These are phyloP conservation scores for Trichoderma oligosporum DNA, from an alignment of 2,329 filamentous ascomycete species.

Conservation along the genomic window DNA sequence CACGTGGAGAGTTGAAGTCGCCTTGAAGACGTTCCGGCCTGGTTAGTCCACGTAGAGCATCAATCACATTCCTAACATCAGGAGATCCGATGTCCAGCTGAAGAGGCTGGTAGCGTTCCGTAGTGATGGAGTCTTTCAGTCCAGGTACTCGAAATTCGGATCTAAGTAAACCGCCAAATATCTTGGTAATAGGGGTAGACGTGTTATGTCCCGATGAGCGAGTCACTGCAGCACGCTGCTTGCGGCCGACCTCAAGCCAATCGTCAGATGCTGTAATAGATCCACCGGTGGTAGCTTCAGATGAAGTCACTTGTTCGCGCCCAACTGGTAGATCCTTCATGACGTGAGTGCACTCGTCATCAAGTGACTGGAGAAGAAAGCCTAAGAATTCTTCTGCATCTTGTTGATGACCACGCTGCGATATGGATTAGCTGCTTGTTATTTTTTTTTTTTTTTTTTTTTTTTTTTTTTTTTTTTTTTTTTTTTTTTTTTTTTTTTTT, in stretches of 20 bases:
- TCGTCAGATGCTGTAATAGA: conserved; percentile 40
- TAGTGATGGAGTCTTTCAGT: conserved; percentile 82
- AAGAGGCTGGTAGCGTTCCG: conserved; percentile 89
- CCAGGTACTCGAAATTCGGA: conserved; percentile 86
- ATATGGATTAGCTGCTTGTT: conserved; percentile 20
- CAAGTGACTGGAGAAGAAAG: conserved; percentile 85
- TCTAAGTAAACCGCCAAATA: conserved; percentile 87
- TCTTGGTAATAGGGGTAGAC: conserved; percentile 84
- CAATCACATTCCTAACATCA: conserved; percentile 83
- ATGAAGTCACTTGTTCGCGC: conserved; percentile 35
- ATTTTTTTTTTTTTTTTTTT: no score
- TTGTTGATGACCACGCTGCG: conserved; percentile 86
- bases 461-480: no score
- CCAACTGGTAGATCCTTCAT: conserved; percentile 50
- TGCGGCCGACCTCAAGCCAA: conserved; percentile 92
- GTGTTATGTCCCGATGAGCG: conserved; percentile 74
- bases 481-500: no score
- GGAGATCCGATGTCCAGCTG: conserved; percentile 90
- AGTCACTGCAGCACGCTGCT: conserved; percentile 82
- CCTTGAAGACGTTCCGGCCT: conserved; percentile 80
- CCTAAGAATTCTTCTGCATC: conserved; percentile 97
- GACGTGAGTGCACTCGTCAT: conserved; percentile 83
- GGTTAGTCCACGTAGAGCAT: conserved; percentile 82
- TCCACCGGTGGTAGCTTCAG: conserved; percentile 25
- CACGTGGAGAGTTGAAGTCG: conserved; percentile 75